Evolutionary conservation across 2,329 filamentous ascomycete species (phyloP).

Genomic region (Dothistroma septosporum): DNA sequence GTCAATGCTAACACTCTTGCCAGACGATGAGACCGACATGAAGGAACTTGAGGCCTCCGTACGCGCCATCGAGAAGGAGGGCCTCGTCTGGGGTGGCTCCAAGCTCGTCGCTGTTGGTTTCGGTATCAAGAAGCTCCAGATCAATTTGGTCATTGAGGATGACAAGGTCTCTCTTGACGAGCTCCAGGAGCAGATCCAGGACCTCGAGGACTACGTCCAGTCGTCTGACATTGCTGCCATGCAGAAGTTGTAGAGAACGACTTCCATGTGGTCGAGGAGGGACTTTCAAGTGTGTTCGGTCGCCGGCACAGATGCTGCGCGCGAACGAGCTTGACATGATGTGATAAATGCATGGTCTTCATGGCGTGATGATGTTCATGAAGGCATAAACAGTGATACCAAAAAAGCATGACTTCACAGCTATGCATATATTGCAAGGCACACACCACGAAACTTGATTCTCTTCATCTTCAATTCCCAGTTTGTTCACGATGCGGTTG

Average conservation of each 20-base stretch:
- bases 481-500: background rate
- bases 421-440: constrained; percentile 2
- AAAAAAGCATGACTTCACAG: constrained; percentile 6
- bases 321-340: constrained; percentile 1
- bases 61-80: constrained; percentile 80
- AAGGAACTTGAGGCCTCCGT: constrained; percentile 73
- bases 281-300: background rate
- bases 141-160: constrained; percentile 96
- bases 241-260: constrained; percentile 73
- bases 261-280: constrained; percentile 5
- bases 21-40: constrained; percentile 79
- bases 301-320: constrained; percentile 1
- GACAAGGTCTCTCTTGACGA: constrained; percentile 88
- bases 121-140: constrained; percentile 99
- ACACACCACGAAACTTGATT: background rate
- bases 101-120: constrained; percentile 87
- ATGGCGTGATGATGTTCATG: constrained; percentile 20
- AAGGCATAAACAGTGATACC: constrained; percentile 20
- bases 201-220: constrained; percentile 92
- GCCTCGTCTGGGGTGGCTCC: constrained; percentile 91
- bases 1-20: constrained; percentile 21
- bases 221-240: constrained; percentile 86
- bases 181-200: constrained; percentile 79
- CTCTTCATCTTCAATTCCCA: background rate
- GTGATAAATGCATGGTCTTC: constrained; percentile 9